Percentiles rank a stretch among this genome's conserved stretches.
phyloP scores from a whole-genome alignment of 2,329 filamentous ascomycete species.

The Pyricularia grisea region DNA sequence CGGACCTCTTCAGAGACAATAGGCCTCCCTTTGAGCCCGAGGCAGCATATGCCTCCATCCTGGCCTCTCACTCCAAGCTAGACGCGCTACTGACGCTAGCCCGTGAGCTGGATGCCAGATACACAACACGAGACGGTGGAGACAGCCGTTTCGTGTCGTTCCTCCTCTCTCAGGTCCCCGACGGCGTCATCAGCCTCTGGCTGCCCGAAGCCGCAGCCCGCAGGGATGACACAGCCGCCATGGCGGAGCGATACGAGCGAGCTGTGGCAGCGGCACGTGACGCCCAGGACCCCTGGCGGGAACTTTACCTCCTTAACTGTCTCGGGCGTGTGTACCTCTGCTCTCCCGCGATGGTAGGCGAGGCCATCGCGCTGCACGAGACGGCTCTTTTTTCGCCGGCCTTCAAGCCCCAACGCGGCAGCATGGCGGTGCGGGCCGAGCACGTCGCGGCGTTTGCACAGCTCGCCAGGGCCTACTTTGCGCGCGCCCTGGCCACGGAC shows the following conservation, averaged over 20 bases:
- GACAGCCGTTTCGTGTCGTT: constrained; percentile 2
- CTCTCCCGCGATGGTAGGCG: not conserved
- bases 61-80: constrained; percentile 1
- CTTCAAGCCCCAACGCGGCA: constrained; percentile 3
- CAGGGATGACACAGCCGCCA: not conserved
- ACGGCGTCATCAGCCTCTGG: constrained; percentile 1
- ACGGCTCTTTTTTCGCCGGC: not conserved
- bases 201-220: constrained; percentile 4
- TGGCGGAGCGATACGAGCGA: constrained; percentile 1
- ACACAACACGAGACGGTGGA: not conserved
- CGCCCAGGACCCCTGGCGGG: constrained; percentile 1
- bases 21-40: constrained; percentile 2
- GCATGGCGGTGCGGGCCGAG: constrained; percentile 1
- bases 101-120: not conserved
- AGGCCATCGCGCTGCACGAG: not conserved
- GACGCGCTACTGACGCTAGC: not conserved
- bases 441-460: constrained; percentile 1
- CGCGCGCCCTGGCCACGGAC: not conserved
- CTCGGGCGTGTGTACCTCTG: constrained; percentile 1
- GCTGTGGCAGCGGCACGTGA: not conserved
- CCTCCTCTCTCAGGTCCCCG: constrained; percentile 2
- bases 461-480: constrained; percentile 3
- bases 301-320: constrained; percentile 3
- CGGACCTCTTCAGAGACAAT: not conserved
- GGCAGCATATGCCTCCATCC: constrained; percentile 2